phyloP scores from a whole-genome alignment of 2,329 filamentous ascomycete genomes.

The Xylariomycetidae sp. region DNA sequence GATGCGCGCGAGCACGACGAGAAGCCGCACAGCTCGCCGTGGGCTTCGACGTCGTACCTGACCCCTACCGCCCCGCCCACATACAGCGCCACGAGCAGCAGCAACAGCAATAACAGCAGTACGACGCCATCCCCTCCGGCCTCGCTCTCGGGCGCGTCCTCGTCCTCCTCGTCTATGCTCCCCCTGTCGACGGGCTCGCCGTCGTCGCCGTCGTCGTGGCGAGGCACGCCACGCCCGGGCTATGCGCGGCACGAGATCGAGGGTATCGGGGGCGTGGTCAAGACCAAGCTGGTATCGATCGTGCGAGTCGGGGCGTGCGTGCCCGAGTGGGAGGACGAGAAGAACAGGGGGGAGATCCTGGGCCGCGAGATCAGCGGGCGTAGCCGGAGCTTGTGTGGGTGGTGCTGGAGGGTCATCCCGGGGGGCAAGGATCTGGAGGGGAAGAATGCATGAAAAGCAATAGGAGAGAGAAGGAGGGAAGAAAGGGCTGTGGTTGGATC shows the following conservation, averaged over 20 bases:
- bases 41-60: conserved; percentile 12
- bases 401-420: conserved; percentile 77
- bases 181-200: conserved; percentile 7
- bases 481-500: too few species aligned
- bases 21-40: conserved; percentile 16
- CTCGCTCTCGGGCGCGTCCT: conserved; percentile 9
- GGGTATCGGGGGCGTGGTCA: conserved; percentile 82
- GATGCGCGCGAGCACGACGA: conserved; percentile 50
- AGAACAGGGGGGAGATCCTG: conserved; percentile 60
- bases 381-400: conserved; percentile 82
- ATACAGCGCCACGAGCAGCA: background rate
- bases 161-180: conserved; percentile 10
- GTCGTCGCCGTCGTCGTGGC: conserved; percentile 4
- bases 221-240: conserved; percentile 49
- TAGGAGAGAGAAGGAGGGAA: background rate
- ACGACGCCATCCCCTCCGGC: too few species aligned
- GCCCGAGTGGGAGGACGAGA: conserved; percentile 79
- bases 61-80: conserved; percentile 18
- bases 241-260: conserved; percentile 87
- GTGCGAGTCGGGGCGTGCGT: conserved; percentile 80
- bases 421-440: conserved; percentile 41
- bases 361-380: conserved; percentile 64
- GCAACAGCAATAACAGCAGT: too few species aligned
- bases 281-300: conserved; percentile 81
- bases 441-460: conserved; percentile 7